Evolutionary conservation across 176 grass and related monocot genomes (phyloP), one percentile per base, ranked within the genome.

Genomic region (Echinochloa phyllopogon): DNA sequence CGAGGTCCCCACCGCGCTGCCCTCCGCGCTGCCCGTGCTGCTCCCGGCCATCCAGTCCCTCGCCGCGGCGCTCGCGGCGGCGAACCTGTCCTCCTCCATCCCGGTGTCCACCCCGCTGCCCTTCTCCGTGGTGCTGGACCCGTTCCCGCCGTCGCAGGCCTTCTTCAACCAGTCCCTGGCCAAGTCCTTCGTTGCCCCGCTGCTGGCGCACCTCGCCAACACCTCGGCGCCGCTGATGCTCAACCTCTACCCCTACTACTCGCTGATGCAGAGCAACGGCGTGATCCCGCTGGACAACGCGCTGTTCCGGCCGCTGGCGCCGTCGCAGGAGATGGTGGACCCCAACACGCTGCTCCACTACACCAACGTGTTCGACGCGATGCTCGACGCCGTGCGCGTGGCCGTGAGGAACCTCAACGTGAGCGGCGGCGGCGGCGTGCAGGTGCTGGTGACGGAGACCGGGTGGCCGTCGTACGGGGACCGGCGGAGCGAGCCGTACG

Each of bases 301-400:
- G 39, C 88, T 96, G 21, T 96, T 99, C 90, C 90, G 92, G 39
- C 94, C 94, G 47, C 88, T 99, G 0, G 86, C 94, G 5, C 93
- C 96, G 5, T 89, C 94, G 37, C 74, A 84, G 27, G 93, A 99
- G 87, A 93, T 94, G 96, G 81, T 96, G 18, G 96, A 99, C 83
- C 93, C 96, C 62, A 99, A 99, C 84, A 94, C 96, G 60, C 85
- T 96, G 69, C 93, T 99, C 80, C 96, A 94, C 78, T 99, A 99
- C 86, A 99, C 86, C 65, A 99, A 99, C 86, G 91, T 99, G 21
- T 88, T 92, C 75, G 96, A 99, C 88, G 96, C 96, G 4, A 96
- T 99, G 96, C 68, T 99, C 50, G 96, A 99, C 88, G 93, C 96
- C 5, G 91, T 93, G 12, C 86, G 90, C 65, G 89, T 94, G 62